Percentiles rank a stretch among this genome's conserved stretches.
Evolutionary conservation across 345 rosid species (phyloP).

Genomic region (Citrus sp.): DNA sequence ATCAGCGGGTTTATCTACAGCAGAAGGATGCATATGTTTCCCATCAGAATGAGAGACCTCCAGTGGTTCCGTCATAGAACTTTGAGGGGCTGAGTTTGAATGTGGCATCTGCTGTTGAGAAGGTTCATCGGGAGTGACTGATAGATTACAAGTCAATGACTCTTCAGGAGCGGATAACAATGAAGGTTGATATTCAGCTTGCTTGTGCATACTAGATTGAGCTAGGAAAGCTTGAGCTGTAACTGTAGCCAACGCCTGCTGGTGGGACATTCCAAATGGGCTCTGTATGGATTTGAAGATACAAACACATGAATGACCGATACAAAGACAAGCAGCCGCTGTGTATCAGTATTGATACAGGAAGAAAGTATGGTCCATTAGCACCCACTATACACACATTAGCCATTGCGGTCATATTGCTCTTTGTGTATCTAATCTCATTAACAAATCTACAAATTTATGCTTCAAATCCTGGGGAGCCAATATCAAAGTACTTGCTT

Average conservation of each 20-base stretch:
- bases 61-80: constrained; percentile 36
- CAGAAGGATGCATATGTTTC: constrained; percentile 43
- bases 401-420: neutral
- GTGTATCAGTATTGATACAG: neutral
- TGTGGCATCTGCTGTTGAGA: constrained; percentile 37
- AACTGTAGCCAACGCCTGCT: constrained; percentile 77
- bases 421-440: neutral
- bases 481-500: neutral
- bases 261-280: constrained; percentile 81
- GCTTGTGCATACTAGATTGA: constrained; percentile 39
- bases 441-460: neutral
- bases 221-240: constrained; percentile 68
- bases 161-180: constrained; percentile 22
- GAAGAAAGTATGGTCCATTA: neutral
- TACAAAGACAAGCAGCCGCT: neutral
- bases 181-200: constrained; percentile 36
- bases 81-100: constrained; percentile 34
- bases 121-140: constrained; percentile 37
- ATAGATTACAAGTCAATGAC: constrained; percentile 25
- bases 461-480: neutral
- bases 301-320: constrained; percentile 14
- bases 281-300: constrained; percentile 44
- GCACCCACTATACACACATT: neutral
- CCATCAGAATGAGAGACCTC: constrained; percentile 52
- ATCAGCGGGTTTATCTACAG: constrained; percentile 78